Evolutionary conservation across 2,329 filamentous ascomycete genomes (phyloP).

Genomic region (Aaosphaeria pasadenensis): DNA sequence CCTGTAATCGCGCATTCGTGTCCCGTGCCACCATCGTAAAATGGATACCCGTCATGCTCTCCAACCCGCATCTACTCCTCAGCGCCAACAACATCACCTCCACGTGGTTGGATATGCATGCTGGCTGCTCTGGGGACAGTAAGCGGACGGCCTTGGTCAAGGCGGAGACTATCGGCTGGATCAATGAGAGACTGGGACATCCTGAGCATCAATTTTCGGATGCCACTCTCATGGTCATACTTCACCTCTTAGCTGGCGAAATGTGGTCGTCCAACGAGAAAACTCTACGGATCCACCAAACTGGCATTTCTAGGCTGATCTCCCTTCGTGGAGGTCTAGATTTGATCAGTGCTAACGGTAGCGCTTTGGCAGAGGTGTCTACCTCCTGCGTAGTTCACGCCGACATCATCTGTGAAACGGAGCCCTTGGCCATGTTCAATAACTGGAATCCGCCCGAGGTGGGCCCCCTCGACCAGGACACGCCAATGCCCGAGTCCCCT

Average conservation of each 20-base stretch:
- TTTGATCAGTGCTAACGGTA: constrained; percentile 6
- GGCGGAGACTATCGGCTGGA: constrained; percentile 20
- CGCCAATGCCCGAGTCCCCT: constrained; percentile 30
- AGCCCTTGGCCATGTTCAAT: constrained; percentile 14
- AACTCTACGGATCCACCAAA: constrained; percentile 19
- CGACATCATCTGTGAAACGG: constrained; percentile 25
- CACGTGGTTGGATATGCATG: constrained; percentile 27
- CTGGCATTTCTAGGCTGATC: constrained; percentile 21
- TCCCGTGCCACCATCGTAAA: constrained; percentile 16
- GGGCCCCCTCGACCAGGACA: background rate
- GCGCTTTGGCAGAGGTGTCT: constrained; percentile 15
- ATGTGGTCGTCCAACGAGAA: constrained; percentile 30
- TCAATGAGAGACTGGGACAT: constrained; percentile 19
- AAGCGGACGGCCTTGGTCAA: constrained; percentile 22
- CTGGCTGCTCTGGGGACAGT: constrained; percentile 19
- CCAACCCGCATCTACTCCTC: constrained; percentile 22
- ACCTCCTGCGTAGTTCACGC: constrained; percentile 23
- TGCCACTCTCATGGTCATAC: constrained; percentile 24
- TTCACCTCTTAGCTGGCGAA: constrained; percentile 28
- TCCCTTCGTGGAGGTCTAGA: constrained; percentile 19
- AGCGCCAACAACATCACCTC: constrained; percentile 21
- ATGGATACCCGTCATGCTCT: constrained; percentile 25
- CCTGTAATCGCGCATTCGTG: constrained; percentile 20
- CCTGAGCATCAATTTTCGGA: constrained; percentile 12
- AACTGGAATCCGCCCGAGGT: constrained; percentile 8